These are phyloP conservation scores for Incumbomyces lentus DNA, from an alignment of 2,329 filamentous ascomycete species.

Conservation along the genomic window DNA sequence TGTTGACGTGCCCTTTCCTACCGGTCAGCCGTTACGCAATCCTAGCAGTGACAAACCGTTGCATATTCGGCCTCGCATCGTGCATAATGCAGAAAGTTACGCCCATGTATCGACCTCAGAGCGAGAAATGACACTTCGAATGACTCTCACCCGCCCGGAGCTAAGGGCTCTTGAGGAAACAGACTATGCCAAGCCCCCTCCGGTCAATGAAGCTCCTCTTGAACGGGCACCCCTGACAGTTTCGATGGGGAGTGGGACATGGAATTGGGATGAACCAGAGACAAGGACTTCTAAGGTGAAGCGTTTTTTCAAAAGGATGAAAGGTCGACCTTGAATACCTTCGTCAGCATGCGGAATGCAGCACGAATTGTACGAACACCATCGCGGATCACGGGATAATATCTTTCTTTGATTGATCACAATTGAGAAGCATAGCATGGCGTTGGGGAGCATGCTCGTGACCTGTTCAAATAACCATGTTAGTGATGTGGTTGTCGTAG, in stretches of 20 bases:
- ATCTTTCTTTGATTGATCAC: neutral
- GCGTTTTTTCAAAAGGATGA: conserved; percentile 36
- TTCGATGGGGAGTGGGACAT: conserved; percentile 29
- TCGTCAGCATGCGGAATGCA: neutral
- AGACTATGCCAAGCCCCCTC: conserved; percentile 61
- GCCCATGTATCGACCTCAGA: conserved; percentile 47
- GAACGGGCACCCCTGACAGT: conserved; percentile 44
- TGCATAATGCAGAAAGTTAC: conserved; percentile 27
- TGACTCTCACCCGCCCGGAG: conserved; percentile 88
- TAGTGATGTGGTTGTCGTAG: neutral
- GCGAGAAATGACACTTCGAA: conserved; percentile 88
- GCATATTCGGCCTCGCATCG: conserved; percentile 6
- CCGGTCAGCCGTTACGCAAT: conserved; percentile 11
- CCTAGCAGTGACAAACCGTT: conserved; percentile 13
- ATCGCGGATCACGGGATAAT: too few species aligned
- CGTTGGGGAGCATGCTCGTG: conserved; percentile 1
- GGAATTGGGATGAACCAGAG: conserved; percentile 35
- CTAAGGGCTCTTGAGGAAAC: conserved; percentile 57
- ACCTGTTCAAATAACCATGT: neutral
- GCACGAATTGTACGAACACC: neutral
- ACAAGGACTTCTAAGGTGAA: conserved; percentile 30
- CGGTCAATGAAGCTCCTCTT: conserved; percentile 44
- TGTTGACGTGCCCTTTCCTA: conserved; percentile 18
- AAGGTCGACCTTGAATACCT: conserved; percentile 8
- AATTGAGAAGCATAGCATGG: conserved; percentile 1